A percentile compares a stretch with the other conserved stretches of the same genome.
Evolutionary conservation across 2,329 filamentous ascomycete genomes (phyloP).

Genomic region (Clarireedia hainanense): DNA sequence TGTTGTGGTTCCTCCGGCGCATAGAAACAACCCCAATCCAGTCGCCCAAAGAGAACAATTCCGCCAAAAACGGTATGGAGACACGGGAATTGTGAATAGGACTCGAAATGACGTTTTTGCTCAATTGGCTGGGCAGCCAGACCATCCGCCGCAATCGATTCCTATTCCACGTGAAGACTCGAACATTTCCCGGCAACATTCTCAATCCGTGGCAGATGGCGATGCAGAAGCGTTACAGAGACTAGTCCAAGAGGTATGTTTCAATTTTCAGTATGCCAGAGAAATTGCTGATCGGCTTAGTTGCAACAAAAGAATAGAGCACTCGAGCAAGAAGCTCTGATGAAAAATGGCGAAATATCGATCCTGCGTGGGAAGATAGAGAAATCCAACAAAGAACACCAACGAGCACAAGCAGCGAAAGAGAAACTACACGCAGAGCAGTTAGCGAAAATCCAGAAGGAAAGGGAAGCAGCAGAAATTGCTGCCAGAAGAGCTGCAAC

Average conservation of each 20-base stretch:
- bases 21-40: constrained; percentile 14
- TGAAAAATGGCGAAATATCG: constrained; percentile 63
- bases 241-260: constrained; percentile 23
- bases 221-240: constrained; percentile 19
- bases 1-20: constrained; percentile 11
- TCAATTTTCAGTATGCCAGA: neutral
- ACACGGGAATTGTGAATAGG: constrained; percentile 9
- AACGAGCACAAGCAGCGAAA: constrained; percentile 52
- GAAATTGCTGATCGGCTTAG: constrained; percentile 13
- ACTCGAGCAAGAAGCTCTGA: constrained; percentile 48
- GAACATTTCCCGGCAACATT: constrained; percentile 12
- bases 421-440: constrained; percentile 59
- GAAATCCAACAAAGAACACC: constrained; percentile 52
- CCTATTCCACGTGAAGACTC: constrained; percentile 14
- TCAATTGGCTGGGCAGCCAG: constrained; percentile 10
- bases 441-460: constrained; percentile 52
- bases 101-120: constrained; percentile 8
- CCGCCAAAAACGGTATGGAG: constrained; percentile 19
- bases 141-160: neutral
- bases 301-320: constrained; percentile 45
- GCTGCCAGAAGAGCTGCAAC: constrained; percentile 59
- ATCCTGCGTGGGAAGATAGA: constrained; percentile 67
- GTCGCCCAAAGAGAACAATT: constrained; percentile 18
- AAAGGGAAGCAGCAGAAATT: constrained; percentile 55
- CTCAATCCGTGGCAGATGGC: constrained; percentile 7